Evolutionary conservation across 108 stramenopile genomes (phyloP).

Genomic region (Skeletonema potamos): DNA sequence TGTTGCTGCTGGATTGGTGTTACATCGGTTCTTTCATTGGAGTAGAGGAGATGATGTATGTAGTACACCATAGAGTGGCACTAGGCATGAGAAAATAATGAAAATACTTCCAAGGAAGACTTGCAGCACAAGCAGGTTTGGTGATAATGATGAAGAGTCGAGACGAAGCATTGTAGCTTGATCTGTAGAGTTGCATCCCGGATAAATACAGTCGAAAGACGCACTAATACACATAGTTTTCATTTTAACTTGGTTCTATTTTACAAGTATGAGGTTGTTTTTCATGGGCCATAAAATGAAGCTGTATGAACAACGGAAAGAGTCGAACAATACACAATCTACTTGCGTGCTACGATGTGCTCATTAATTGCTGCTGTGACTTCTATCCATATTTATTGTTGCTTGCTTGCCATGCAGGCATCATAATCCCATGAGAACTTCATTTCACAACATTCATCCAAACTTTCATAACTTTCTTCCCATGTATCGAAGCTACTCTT

Average conservation of each 20-base stretch:
- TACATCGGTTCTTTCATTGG: constrained; percentile 49
- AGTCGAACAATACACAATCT: neutral
- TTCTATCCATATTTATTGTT: neutral
- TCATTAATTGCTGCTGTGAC: neutral
- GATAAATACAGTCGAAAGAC: too few species aligned
- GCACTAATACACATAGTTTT: too few species aligned
- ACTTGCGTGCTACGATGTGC: neutral
- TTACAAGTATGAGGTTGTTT: neutral
- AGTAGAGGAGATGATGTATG: neutral
- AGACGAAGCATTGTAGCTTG: too few species aligned
- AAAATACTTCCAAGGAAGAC: neutral
- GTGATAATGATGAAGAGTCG: too few species aligned
- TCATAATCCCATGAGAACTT: constrained; percentile 16
- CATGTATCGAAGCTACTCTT: neutral
- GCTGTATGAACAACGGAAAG: neutral
- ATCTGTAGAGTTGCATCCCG: too few species aligned
- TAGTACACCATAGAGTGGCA: too few species aligned
- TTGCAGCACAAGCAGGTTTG: too few species aligned
- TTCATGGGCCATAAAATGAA: too few species aligned
- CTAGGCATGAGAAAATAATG: neutral
- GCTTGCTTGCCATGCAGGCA: constrained; percentile 2
- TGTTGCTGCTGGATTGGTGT: constrained; percentile 69
- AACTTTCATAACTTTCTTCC: neutral
- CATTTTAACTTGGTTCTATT: neutral
- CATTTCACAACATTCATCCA: constrained; percentile 18